Evolutionary conservation across 164 flowering plant genomes (phyloP).

Genomic region (Paratinospora sagittata): DNA sequence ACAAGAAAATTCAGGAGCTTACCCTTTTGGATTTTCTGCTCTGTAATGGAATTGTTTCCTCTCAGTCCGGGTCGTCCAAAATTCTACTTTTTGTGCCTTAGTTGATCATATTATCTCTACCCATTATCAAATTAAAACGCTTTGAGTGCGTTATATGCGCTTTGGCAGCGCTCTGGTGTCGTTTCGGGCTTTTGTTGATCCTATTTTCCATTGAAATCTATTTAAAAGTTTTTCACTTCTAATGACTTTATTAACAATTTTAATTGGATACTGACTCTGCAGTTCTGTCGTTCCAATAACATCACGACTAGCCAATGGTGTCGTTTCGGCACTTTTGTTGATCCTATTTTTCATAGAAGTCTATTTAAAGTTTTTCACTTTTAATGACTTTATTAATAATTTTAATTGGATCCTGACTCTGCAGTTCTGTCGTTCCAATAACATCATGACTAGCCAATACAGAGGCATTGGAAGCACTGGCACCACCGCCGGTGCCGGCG

Average conservation of each 20-base stretch:
- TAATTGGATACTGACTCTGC: conserved; percentile 20
- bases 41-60: not conserved
- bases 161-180: no score
- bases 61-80: not conserved
- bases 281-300: conserved; percentile 50
- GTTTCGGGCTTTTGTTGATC: no score
- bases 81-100: no score
- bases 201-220: no score
- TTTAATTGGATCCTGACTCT: conserved; percentile 1
- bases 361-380: no score
- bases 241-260: not conserved
- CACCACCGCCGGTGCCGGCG: conserved; percentile 1
- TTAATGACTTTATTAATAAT: not conserved
- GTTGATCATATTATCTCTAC: no score
- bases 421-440: conserved; percentile 51
- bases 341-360: no score
- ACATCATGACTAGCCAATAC: conserved; percentile 33
- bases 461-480: conserved; percentile 11
- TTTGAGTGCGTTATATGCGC: not conserved
- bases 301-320: conserved; percentile 22
- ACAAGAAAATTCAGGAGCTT: not conserved
- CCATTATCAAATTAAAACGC: not conserved
- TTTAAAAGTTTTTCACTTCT: no score
- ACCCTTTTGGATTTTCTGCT: no score
- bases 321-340: not conserved